phyloP scores from a whole-genome alignment of 2,329 filamentous ascomycete species.

The Talaromyces funiculosus region DNA sequence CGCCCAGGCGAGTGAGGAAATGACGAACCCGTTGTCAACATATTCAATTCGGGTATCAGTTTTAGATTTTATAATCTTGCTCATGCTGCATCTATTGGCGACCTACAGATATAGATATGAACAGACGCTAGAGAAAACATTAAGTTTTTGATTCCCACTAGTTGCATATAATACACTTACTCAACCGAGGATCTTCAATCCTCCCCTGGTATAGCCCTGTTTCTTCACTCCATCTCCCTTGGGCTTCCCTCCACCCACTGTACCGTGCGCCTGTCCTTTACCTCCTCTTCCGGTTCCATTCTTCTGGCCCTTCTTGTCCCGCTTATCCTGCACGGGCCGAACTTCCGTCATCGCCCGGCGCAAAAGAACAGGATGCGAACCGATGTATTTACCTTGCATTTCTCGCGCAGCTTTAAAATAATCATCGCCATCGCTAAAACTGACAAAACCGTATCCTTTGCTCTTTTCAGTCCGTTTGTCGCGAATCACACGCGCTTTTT shows the following conservation, averaged over 20 bases:
- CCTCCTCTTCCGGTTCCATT: constrained; percentile 23
- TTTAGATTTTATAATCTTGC: background rate
- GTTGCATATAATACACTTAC: constrained; percentile 3
- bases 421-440: constrained; percentile 90
- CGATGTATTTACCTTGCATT: constrained; percentile 99
- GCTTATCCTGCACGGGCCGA: constrained; percentile 64
- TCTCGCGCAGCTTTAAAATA: constrained; percentile 95
- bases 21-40: background rate
- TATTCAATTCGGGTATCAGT: background rate
- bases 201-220: constrained; percentile 42
- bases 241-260: constrained; percentile 37
- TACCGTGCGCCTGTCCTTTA: constrained; percentile 17
- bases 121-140: background rate
- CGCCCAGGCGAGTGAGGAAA: background rate
- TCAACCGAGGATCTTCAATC: constrained; percentile 41
- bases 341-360: constrained; percentile 90
- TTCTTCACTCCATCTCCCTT: constrained; percentile 43
- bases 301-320: constrained; percentile 50
- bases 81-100: too few relatives aligned
- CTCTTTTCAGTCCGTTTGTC: constrained; percentile 96
- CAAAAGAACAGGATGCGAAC: constrained; percentile 85
- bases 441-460: constrained; percentile 94
- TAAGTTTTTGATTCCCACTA: background rate
- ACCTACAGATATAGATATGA: background rate
- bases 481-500: constrained; percentile 87